Evolutionary conservation across 805 yeast genomes (phyloP).

Genomic region (Starmerella cellae): DNA sequence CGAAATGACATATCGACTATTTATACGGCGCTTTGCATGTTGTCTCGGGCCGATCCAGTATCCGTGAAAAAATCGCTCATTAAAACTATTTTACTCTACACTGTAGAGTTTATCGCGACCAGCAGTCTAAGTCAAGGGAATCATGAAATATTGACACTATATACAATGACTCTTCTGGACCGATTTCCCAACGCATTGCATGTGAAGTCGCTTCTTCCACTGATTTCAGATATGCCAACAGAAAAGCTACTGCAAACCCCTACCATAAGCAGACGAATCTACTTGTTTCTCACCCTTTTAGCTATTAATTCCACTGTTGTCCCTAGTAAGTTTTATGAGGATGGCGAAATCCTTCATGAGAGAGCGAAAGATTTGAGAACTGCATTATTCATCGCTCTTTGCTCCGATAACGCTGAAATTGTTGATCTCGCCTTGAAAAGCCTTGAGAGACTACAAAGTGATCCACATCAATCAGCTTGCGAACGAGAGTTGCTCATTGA

Average conservation of each 20-base stretch:
- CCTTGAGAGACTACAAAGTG: slow-evolving; percentile 6
- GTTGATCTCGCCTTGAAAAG: slow-evolving; percentile 1
- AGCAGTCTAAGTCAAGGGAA: background rate
- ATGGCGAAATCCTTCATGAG: background rate
- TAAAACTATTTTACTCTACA: background rate
- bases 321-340: background rate
- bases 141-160: background rate
- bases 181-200: background rate
- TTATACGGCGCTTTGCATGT: background rate
- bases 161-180: too few species aligned
- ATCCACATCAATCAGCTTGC: background rate
- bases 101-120: background rate
- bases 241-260: background rate
- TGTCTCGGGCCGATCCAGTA: background rate
- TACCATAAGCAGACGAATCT: background rate
- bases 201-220: background rate
- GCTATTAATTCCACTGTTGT: background rate
- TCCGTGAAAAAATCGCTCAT: background rate
- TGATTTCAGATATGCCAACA: background rate
- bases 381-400: background rate
- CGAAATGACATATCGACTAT: background rate
- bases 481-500: slow-evolving; percentile 4
- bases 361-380: background rate
- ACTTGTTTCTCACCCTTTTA: background rate
- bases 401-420: background rate